A percentile compares a stretch with the other conserved stretches of the same genome.
phyloP scores from a whole-genome alignment of 2,329 filamentous ascomycete genomes.

The Aspergillus ustus region DNA sequence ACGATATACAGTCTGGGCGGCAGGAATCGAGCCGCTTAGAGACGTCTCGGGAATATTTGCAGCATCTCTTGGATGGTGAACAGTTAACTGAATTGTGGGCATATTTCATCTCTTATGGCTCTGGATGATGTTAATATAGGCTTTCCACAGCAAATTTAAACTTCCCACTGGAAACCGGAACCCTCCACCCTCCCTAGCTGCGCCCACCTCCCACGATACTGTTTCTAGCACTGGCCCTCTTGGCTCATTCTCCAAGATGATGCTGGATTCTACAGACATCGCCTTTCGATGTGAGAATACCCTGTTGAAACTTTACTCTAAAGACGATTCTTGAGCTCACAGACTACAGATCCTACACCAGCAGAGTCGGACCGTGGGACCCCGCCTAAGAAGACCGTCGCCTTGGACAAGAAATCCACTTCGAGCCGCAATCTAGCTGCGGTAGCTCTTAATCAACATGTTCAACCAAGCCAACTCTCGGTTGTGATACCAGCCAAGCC shows the following conservation, averaged over 20 bases:
- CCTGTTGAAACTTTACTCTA: neutral
- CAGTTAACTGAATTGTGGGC: constrained; percentile 56
- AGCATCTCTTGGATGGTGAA: constrained; percentile 73
- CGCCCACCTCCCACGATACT: constrained; percentile 24
- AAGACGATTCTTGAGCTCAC: constrained; percentile 22
- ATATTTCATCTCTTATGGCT: constrained; percentile 10
- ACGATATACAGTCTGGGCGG: constrained; percentile 66
- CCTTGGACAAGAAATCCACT: constrained; percentile 31
- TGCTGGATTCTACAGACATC: constrained; percentile 53
- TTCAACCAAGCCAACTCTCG: constrained; percentile 43
- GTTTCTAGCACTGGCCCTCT: constrained; percentile 41
- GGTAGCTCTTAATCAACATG: constrained; percentile 33
- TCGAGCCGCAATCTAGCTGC: constrained; percentile 51
- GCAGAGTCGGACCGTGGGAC: constrained; percentile 30
- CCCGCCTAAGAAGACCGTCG: constrained; percentile 27
- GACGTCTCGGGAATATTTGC: constrained; percentile 73
- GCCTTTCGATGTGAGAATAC: constrained; percentile 47
- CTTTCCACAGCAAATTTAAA: constrained; percentile 47
- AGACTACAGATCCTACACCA: constrained; percentile 39
- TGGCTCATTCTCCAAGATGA: constrained; percentile 60
- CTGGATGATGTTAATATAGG: constrained; percentile 21
- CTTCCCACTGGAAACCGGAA: constrained; percentile 35
- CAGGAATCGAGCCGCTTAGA: constrained; percentile 67
- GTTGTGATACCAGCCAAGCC: constrained; percentile 55
- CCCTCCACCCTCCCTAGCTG: constrained; percentile 25